Conservation (phyloP, 148 eudicot species). For the Linanthus parryae region DNA sequence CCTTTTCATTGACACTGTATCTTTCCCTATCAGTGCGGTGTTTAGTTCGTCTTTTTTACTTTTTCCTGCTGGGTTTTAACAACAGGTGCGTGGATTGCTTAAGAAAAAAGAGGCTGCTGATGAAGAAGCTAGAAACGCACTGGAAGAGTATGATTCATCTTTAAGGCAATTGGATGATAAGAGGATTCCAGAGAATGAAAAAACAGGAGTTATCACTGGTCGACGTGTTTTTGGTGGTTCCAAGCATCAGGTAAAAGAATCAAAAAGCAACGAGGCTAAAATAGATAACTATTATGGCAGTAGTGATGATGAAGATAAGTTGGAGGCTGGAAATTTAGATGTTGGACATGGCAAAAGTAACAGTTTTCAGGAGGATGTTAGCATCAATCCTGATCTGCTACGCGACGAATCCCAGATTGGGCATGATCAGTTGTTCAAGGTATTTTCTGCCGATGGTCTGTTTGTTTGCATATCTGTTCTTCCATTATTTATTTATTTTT, state of each 20-base stretch:
- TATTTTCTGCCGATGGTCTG: constrained; percentile 23
- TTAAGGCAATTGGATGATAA: constrained; percentile 40
- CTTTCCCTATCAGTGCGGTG: neutral
- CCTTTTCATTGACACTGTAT: no score
- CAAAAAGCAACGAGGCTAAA: constrained; percentile 28
- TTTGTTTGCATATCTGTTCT: no score
- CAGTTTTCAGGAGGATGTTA: constrained; percentile 31
- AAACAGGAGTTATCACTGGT: constrained; percentile 42
- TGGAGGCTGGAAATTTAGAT: constrained; percentile 30
- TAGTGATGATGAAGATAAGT: constrained; percentile 73
- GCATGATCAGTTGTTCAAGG: constrained; percentile 60
- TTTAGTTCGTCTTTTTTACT: neutral
- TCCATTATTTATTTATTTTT: no score
- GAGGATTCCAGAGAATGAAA: constrained; percentile 20
- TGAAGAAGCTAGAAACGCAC: constrained; percentile 81
- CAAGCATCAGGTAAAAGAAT: constrained; percentile 29
- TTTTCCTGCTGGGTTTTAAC: constrained; percentile 7
- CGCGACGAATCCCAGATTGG: constrained; percentile 61
- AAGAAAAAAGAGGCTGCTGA: constrained; percentile 72
- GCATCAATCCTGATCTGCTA: constrained; percentile 56
- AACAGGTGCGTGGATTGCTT: constrained; percentile 73
- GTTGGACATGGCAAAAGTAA: constrained; percentile 17
- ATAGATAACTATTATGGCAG: constrained; percentile 49
- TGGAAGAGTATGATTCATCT: constrained; percentile 64
- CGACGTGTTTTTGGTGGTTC: constrained; percentile 77